phyloP scores from a whole-genome alignment of 2,329 filamentous ascomycete genomes.

The Hortaea werneckii region DNA sequence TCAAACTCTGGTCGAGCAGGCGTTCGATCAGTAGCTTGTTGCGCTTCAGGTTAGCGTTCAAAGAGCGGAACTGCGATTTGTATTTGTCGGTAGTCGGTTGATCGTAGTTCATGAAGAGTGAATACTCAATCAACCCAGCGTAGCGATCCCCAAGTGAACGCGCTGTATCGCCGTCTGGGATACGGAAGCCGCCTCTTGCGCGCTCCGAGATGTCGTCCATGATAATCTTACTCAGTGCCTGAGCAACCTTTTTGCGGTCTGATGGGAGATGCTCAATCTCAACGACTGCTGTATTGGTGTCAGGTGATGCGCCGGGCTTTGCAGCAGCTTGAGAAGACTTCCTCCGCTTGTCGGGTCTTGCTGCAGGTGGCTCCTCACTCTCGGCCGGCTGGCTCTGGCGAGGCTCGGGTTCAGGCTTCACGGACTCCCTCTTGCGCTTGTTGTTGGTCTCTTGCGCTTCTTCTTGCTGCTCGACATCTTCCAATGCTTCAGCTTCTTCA shows the following conservation, averaged over 20 bases:
- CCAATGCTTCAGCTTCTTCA: slow-evolving; percentile 2
- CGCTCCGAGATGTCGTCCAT: slow-evolving; percentile 54
- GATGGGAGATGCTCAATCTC: slow-evolving; percentile 46
- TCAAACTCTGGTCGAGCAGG: slow-evolving; percentile 61
- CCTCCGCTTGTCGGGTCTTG: slow-evolving; percentile 25
- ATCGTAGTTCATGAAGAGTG: slow-evolving; percentile 46
- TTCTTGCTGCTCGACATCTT: slow-evolving; percentile 1
- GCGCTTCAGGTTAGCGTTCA: slow-evolving; percentile 80
- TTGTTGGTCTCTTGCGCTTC: slow-evolving; percentile 12
- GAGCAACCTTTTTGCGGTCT: slow-evolving; percentile 59
- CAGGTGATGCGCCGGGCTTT: slow-evolving; percentile 8
- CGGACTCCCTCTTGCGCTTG: slow-evolving; percentile 24
- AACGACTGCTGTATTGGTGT: slow-evolving; percentile 25
- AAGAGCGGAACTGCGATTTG: slow-evolving; percentile 57
- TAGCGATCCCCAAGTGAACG: slow-evolving; percentile 58
- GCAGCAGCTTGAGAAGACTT: slow-evolving; percentile 22
- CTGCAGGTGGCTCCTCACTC: slow-evolving; percentile 2
- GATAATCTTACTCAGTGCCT: slow-evolving; percentile 61
- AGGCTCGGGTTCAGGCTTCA: slow-evolving; percentile 6
- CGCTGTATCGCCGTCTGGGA: slow-evolving; percentile 54
- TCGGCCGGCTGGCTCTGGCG: slow-evolving; percentile 1
- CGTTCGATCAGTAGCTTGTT: slow-evolving; percentile 70
- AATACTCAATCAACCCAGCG: slow-evolving; percentile 70
- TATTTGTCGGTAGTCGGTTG: slow-evolving; percentile 45
- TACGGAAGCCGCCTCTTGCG: slow-evolving; percentile 54